Evolutionary conservation across 768 basidiomycete genomes (phyloP), one percentile per base, ranked within the genome.

Genomic region (Tulasnella calospora): DNA sequence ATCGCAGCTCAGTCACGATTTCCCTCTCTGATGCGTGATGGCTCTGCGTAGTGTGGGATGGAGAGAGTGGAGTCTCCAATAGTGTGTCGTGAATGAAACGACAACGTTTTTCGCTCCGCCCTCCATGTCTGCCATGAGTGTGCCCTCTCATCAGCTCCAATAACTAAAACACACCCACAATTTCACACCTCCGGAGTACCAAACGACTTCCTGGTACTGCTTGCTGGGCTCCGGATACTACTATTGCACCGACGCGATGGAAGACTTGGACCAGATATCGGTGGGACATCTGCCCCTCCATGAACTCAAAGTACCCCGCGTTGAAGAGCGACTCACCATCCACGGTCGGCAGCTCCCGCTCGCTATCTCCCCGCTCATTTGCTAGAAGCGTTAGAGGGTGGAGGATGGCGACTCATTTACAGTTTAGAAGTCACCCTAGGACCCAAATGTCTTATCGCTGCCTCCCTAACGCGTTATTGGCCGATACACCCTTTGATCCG

Each of bases 231-330:
- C 51, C 51, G 61, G 61, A 67, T 33, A 35, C 27, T 35, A 30
- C 15, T 44, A 23, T 9, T 17, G 61, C 27, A 67, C 61, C 61
- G 30, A 67, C 6, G 19, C 61, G 61, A 67, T 33, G 61, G 61
- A 67, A 67, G 61, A 67, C 61, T 67, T 27, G 30, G 61, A 67
- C n/a, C 33, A 35, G 23, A 27, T 67, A 17, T 67, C 15, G 10
- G 61, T 27, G 27, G 30, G 27, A 5, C 57, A 61, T 21, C 27
- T 30, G 57, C 57, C n/a, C n/a, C 61, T 67, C 61, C 27, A 33
- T 67, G 61, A 67, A 67, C 61, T 67, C 61, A 67, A 67, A 67
- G 61, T 67, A 67, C 61, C 61, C 61, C 61, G 61, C 61, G 27
- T 35, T 67, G 30, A 33, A 67, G 30, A 67, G 55, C 55, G 55